Conservation (phyloP, 176 grass and related monocot species). For the Rhynchospora breviuscula region DNA sequence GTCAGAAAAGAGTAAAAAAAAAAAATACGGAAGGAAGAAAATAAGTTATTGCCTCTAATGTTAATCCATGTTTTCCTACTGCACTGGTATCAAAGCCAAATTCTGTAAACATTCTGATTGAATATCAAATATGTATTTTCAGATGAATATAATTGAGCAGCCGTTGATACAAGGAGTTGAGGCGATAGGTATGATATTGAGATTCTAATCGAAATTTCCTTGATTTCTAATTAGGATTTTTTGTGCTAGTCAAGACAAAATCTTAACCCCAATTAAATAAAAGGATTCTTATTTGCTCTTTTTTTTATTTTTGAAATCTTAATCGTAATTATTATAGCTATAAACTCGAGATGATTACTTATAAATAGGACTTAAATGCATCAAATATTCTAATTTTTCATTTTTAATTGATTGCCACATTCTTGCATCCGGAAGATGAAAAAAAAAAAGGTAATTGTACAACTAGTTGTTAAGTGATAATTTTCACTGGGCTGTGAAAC, state of each 20-base stretch:
- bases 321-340: neutral
- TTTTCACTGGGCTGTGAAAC: neutral
- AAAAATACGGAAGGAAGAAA: neutral
- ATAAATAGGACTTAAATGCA: neutral
- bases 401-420: neutral
- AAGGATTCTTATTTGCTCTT: neutral
- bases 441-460: neutral
- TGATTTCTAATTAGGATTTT: neutral
- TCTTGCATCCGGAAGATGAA: neutral
- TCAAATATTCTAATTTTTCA: neutral
- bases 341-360: neutral
- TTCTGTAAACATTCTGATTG: neutral
- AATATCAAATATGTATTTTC: neutral
- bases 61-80: neutral
- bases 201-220: neutral
- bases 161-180: constrained; percentile 21
- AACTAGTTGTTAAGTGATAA: neutral
- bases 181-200: constrained; percentile 23
- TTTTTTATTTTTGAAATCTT: neutral
- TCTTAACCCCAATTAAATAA: neutral
- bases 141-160: constrained; percentile 28
- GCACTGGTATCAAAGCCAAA: neutral
- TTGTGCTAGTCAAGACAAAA: neutral
- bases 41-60: neutral
- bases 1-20: neutral